phyloP scores from a whole-genome alignment of 2,329 filamentous ascomycete genomes.

The Colletotrichum cuscutae region DNA sequence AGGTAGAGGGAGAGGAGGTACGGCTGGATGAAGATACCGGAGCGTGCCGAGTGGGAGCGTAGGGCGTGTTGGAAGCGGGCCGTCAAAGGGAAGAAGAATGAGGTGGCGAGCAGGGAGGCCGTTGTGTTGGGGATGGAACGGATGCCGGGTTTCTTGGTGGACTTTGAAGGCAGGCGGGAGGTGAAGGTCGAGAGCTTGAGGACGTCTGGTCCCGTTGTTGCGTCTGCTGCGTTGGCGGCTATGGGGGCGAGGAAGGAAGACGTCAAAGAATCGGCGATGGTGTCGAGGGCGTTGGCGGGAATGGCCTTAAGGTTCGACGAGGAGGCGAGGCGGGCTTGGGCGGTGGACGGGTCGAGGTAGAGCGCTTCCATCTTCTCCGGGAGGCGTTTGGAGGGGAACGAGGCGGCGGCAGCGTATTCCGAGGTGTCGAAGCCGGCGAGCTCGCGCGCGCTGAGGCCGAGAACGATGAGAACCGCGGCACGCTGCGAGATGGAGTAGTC shows the following conservation, averaged over 20 bases:
- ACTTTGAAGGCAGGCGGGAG: conserved; percentile 68
- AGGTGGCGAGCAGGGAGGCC: conserved; percentile 76
- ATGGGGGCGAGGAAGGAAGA: conserved; percentile 82
- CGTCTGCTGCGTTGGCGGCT: conserved; percentile 83
- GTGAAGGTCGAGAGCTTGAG: conserved; percentile 93
- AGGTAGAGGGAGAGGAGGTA: conserved; percentile 82
- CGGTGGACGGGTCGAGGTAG: conserved; percentile 59
- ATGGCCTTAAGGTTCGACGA: conserved; percentile 59
- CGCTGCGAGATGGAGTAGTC: conserved; percentile 91
- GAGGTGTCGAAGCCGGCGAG: conserved; percentile 79
- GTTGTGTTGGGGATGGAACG: conserved; percentile 80
- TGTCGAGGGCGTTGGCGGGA: conserved; percentile 71
- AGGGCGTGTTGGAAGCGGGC: conserved; percentile 79
- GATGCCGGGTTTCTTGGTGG: conserved; percentile 50
- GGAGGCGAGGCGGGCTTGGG: conserved; percentile 35
- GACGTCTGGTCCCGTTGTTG: conserved; percentile 80
- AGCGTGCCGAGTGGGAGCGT: conserved; percentile 50
- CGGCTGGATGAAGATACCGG: conserved; percentile 74
- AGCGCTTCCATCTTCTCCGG: conserved; percentile 78
- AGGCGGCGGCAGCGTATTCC: conserved; percentile 57
- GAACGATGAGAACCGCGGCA: conserved; percentile 80
- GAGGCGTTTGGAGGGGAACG: conserved; percentile 85
- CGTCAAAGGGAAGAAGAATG: conserved; percentile 89
- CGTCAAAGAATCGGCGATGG: conserved; percentile 74
- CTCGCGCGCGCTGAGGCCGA: conserved; percentile 86